Evolutionary conservation across 208 protist species (phyloP), one percentile per base, ranked within the genome.

Genomic region (Trypanosoma melophagium): DNA sequence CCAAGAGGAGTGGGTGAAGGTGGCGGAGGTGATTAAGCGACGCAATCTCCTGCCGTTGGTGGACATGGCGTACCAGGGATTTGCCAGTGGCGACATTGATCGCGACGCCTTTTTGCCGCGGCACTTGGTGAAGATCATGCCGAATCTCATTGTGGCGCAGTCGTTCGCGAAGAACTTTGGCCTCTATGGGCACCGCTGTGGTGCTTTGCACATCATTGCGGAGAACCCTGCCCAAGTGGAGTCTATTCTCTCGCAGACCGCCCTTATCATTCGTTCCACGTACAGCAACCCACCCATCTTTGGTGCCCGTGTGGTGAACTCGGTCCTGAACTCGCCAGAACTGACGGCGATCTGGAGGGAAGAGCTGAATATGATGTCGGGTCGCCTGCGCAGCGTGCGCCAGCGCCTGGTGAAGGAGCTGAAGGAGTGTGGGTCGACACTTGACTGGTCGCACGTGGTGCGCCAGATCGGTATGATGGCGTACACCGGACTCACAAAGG

Each of bases 161-260:
- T 98, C 94, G 0, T 98, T 98, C 79, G 83, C 96, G 0, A 99
- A 99, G 84, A 99, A 98, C 74, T 95, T 99, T 71, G 98, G 98
- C 19, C 81, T 99, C 5, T 99, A 99, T 69, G 95, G 95, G n/a
- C 95, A 99, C 55, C 88, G 98, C 60, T 86, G 93, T 28, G 97
- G 98, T 40, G 81, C 84, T 1, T 66, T 99, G 21, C 86, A 87
- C 62, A 74, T 99, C 31, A 76, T 94, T 9, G 88, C 80, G 65
- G 71, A 69, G 7, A 66, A 79, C 17, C 44, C 51, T 13, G 76
- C 81, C 25, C 78, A 93, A 68, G 89, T 85, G 25, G 60, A 73
- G 24, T 77, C 71, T 38, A 84, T 99, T 21, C 24, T 90, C 8
- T 94, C 85, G 41, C 98, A 99, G 80, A 58, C 97, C n/a, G 97